Base-by-base conservation (phyloP, 805 yeast genomes). In the Scheffersomyces ergatensis region DNA sequence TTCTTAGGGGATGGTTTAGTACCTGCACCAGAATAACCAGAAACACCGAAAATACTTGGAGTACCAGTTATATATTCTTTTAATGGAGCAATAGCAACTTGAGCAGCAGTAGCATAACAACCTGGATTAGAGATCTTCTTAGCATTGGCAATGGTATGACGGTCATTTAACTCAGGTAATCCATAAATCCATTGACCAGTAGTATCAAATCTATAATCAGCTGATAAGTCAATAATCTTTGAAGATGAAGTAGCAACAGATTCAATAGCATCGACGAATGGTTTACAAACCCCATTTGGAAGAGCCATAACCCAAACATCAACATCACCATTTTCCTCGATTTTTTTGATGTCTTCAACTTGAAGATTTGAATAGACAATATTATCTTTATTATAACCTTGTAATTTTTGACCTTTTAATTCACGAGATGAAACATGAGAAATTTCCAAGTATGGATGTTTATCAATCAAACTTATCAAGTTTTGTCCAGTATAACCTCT, bases 221-320 rank as follows among this genome's bases (percentile, higher is more conserved):
- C 99, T 24, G 96, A 85, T 44, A 93, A 72, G 60, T 93, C 99
- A 47, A 93, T 75, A 43, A 93, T 89, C 57, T 89, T 93, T 14
- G 86, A 83, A 34, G 80, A 74, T 34, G 90, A 85, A 36, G 56
- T 53, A n/a, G 60, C 57, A 21, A 82, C 85, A 16, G 81, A 72
- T 50, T 82, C 87, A 52, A 86, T 85, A 19, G 92, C 89, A 15
- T 82, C 82, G 30, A 86, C 93, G 60, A 86, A 85, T 40, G 89
- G 93, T 59, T 82, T 82, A 59, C 98, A 93, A 29, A 93, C 97
- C 36, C 97, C 97, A 62, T 93, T 93, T 48, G 99, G 99, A 55
- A 93, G 76, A 2, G 99, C 99, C 99, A 95, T 93, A 20, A 95
- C 95, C 99, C 99, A 93, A 38, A 90, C 84, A 57, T 93, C 99